Evolutionary conservation across 345 rosid genomes (phyloP).

Genomic region (Noccaea caerulescens): DNA sequence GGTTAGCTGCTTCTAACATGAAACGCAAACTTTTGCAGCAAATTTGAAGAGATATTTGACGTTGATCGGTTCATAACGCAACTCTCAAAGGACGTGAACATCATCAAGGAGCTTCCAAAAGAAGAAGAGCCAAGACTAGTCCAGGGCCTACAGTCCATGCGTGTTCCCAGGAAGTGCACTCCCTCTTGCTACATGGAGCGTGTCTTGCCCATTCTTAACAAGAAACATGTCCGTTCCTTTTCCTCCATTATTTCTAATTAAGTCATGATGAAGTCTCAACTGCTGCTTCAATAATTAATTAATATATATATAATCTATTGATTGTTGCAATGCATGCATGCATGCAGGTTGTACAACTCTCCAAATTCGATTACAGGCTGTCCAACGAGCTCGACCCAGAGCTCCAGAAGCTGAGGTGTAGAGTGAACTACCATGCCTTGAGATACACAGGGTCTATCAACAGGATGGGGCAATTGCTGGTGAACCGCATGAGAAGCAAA

Average conservation of each 20-base stretch:
- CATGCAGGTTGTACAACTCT: conserved; percentile 79
- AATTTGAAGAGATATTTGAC: conserved; percentile 80
- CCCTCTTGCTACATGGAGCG: conserved; percentile 49
- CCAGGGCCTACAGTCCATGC: conserved; percentile 56
- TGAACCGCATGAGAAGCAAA: conserved; percentile 71
- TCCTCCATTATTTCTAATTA: too few relatives aligned
- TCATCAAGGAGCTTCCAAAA: conserved; percentile 69
- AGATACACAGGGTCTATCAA: conserved; percentile 68
- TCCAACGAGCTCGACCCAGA: conserved; percentile 67
- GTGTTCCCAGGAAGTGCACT: conserved; percentile 91
- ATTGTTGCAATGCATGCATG: too few relatives aligned
- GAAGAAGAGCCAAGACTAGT: conserved; percentile 54
- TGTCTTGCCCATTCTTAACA: conserved; percentile 43
- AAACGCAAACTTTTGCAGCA: conserved; percentile 52
- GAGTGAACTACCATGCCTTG: conserved; percentile 87
- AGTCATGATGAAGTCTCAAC: too few relatives aligned
- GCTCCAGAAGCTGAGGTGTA: conserved; percentile 91
- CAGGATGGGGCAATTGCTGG: conserved; percentile 66
- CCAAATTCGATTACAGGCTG: conserved; percentile 91
- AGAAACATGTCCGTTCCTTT: conserved; percentile 40
- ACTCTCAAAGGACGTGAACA: conserved; percentile 66
- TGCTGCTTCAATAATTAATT: too few relatives aligned
- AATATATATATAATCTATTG: too few relatives aligned
- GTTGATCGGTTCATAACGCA: conserved; percentile 78
- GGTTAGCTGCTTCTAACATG: background rate